phyloP scores from a whole-genome alignment of 2,329 filamentous ascomycete genomes.

The Amesomyces nigricolor region DNA sequence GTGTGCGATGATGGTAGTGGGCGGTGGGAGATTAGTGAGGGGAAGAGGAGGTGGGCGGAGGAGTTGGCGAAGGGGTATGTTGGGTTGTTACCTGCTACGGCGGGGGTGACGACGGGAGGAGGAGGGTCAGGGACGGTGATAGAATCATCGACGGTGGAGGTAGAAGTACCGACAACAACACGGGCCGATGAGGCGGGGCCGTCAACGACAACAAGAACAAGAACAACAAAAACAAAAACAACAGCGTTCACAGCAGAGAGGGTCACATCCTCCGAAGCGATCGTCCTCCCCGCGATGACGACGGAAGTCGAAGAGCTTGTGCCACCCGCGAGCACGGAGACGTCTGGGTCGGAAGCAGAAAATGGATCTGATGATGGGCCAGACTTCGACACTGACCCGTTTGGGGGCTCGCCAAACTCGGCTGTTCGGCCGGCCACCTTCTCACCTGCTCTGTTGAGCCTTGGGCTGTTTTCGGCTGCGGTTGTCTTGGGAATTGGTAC shows the following conservation, averaged over 20 bases:
- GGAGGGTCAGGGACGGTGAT: too few relatives aligned
- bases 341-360: not conserved
- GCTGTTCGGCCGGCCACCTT: not conserved
- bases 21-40: conserved; percentile 28
- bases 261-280: too few relatives aligned
- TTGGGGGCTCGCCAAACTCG: conserved; percentile 20
- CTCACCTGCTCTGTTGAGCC: not conserved
- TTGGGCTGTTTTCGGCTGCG: too few relatives aligned
- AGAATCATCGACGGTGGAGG: too few relatives aligned
- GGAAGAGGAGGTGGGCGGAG: conserved; percentile 32
- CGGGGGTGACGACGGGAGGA: not conserved
- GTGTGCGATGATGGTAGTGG: conserved; percentile 30
- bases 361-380: conserved; percentile 17
- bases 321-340: conserved; percentile 1
- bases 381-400: conserved; percentile 26
- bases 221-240: too few relatives aligned
- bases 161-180: too few relatives aligned
- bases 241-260: too few relatives aligned
- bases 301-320: not conserved
- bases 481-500: too few relatives aligned
- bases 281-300: too few relatives aligned
- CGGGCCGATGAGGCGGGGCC: too few relatives aligned
- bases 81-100: not conserved
- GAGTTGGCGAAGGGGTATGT: conserved; percentile 22
- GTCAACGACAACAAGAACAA: too few relatives aligned